phyloP scores from a whole-genome alignment of 164 flowering plant genomes.

The Kingdonia uniflora region DNA sequence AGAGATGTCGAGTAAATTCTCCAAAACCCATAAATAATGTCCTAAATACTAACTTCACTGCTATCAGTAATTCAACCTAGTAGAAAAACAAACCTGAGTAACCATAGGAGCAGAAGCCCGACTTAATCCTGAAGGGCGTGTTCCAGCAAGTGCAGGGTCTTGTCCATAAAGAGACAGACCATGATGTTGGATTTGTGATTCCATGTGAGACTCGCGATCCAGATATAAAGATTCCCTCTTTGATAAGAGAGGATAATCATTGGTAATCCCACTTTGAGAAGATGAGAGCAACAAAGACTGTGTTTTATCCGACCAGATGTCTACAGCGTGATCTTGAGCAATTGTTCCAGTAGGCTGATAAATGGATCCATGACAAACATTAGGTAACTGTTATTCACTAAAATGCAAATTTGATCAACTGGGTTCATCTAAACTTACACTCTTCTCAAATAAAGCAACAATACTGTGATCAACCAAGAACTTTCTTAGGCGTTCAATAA shows the following conservation, averaged over 20 bases:
- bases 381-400: not conserved
- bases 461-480: conserved; percentile 90
- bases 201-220: conserved; percentile 61
- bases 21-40: too few relatives aligned
- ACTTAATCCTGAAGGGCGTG: conserved; percentile 43
- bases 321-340: conserved; percentile 25
- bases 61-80: too few relatives aligned
- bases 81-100: conserved; percentile 55
- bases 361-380: conserved; percentile 6
- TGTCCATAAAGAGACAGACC: conserved; percentile 54
- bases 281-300: conserved; percentile 22
- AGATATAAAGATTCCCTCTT: conserved; percentile 18
- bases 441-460: conserved; percentile 77
- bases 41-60: too few relatives aligned
- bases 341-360: conserved; percentile 39
- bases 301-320: conserved; percentile 21
- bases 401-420: not conserved
- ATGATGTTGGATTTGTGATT: conserved; percentile 30
- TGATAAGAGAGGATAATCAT: conserved; percentile 41
- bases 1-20: too few relatives aligned
- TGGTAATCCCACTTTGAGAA: conserved; percentile 29
- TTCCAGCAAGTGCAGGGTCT: conserved; percentile 45
- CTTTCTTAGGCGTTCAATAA: conserved; percentile 76
- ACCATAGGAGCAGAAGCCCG: conserved; percentile 64
- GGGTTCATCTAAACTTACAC: conserved; percentile 33